These are phyloP conservation scores for Endothia cerciana DNA, from an alignment of 2,329 filamentous ascomycete species.

Conservation along the genomic window DNA sequence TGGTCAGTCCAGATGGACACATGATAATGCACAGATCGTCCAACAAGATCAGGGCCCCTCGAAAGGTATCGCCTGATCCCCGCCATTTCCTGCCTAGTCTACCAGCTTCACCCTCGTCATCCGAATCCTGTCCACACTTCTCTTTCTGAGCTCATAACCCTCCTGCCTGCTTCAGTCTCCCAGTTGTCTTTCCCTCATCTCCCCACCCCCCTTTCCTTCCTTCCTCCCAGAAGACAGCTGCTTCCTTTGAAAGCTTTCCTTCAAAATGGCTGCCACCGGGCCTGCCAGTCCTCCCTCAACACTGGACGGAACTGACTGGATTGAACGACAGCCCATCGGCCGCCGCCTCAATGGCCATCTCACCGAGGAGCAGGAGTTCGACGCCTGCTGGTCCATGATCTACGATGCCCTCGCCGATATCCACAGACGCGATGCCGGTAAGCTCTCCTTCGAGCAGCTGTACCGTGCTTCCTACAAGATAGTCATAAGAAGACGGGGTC, in stretches of 20 bases:
- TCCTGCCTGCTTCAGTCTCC: not conserved
- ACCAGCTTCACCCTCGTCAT: no score
- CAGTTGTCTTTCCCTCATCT: not conserved
- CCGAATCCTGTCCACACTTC: not conserved
- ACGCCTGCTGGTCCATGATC: slow-evolving; percentile 81
- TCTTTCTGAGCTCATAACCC: not conserved
- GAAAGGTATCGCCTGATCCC: slow-evolving; percentile 28
- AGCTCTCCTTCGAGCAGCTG: slow-evolving; percentile 90
- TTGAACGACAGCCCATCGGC: slow-evolving; percentile 34
- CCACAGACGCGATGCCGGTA: slow-evolving; percentile 87
- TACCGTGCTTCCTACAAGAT: slow-evolving; percentile 95
- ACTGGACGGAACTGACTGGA: slow-evolving; percentile 24
- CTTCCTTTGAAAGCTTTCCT: not conserved
- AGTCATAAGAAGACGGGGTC: slow-evolving; percentile 84
- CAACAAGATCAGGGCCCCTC: slow-evolving; percentile 26
- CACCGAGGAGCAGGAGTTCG: slow-evolving; percentile 74
- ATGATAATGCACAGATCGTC: slow-evolving; percentile 26
- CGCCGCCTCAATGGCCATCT: slow-evolving; percentile 13
- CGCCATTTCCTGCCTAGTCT: not conserved
- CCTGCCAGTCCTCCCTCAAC: not conserved
- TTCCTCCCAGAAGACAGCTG: not conserved
- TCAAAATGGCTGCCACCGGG: not conserved
- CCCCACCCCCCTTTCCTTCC: not conserved
- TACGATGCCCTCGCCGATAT: slow-evolving; percentile 81
- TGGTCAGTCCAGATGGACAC: not conserved